A percentile compares a stretch with the other conserved stretches of the same genome.
These are phyloP conservation scores for Entophlyctis luteolus DNA, from an alignment of 192 early-diverging fungal genomes.

Conservation along the genomic window DNA sequence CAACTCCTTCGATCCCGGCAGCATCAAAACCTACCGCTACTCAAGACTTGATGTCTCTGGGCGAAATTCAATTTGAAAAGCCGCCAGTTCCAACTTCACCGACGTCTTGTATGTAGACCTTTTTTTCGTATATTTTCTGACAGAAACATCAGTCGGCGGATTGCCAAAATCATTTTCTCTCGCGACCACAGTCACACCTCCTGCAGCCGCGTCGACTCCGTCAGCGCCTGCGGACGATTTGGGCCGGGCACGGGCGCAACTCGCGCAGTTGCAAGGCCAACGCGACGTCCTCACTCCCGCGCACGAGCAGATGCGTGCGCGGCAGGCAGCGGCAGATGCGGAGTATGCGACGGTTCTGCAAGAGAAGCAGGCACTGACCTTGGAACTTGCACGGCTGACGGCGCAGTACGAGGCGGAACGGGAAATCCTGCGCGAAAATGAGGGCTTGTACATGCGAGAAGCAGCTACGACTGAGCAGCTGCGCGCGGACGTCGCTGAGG, in stretches of 20 bases:
- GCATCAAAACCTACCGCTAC: background rate
- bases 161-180: too few species aligned
- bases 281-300: conserved; percentile 46
- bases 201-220: too few species aligned
- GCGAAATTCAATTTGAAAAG: background rate
- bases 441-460: conserved; percentile 43
- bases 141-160: too few species aligned
- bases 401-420: conserved; percentile 60
- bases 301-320: conserved; percentile 51
- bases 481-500: conserved; percentile 47
- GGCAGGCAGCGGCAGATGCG: conserved; percentile 53
- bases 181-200: too few species aligned
- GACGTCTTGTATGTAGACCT: too few species aligned
- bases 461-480: conserved; percentile 38
- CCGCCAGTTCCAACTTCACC: too few species aligned
- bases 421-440: conserved; percentile 52
- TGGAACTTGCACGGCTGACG: conserved; percentile 53
- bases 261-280: conserved; percentile 59
- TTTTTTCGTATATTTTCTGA: too few species aligned
- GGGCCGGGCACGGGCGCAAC: conserved; percentile 56
- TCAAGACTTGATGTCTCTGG: conserved; percentile 41
- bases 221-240: too few species aligned
- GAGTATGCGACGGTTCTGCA: conserved; percentile 53
- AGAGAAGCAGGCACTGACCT: conserved; percentile 61
- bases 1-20: conserved; percentile 5